Conservation (phyloP, 2,329 filamentous ascomycete genomes). For the Xylariaceae sp. region DNA sequence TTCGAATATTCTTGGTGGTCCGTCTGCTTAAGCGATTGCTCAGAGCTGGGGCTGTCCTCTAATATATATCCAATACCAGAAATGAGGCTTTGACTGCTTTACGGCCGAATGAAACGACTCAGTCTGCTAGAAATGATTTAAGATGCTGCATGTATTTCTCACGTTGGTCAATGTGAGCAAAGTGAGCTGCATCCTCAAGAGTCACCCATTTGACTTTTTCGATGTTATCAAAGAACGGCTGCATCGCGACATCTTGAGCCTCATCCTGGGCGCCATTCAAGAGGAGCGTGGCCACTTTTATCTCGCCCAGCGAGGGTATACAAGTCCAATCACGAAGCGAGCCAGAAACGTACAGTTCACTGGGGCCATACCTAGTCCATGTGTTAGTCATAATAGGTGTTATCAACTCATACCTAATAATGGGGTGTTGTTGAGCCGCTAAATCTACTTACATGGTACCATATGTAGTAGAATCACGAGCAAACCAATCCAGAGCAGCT, state of each 20-base stretch:
- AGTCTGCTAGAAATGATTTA: background rate
- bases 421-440: background rate
- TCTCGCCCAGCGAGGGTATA: conserved; percentile 25
- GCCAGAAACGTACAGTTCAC: conserved; percentile 18
- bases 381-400: background rate
- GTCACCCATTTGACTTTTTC: conserved; percentile 36
- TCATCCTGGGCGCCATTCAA: conserved; percentile 37
- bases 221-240: conserved; percentile 35
- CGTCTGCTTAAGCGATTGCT: too few relatives aligned
- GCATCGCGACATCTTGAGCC: conserved; percentile 34
- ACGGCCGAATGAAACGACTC: too few relatives aligned
- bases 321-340: conserved; percentile 28
- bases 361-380: conserved; percentile 17
- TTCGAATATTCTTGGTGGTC: too few relatives aligned
- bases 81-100: too few relatives aligned
- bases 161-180: conserved; percentile 33
- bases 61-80: too few relatives aligned
- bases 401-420: too few relatives aligned
- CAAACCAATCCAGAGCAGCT: conserved; percentile 30
- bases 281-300: conserved; percentile 33
- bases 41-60: too few relatives aligned
- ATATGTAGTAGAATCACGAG: conserved; percentile 33
- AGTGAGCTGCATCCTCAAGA: conserved; percentile 35
- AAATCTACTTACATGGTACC: conserved; percentile 31
- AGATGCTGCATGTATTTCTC: conserved; percentile 27